Conservation (phyloP, 2,329 filamentous ascomycete genomes). For the Nemania sp. region DNA sequence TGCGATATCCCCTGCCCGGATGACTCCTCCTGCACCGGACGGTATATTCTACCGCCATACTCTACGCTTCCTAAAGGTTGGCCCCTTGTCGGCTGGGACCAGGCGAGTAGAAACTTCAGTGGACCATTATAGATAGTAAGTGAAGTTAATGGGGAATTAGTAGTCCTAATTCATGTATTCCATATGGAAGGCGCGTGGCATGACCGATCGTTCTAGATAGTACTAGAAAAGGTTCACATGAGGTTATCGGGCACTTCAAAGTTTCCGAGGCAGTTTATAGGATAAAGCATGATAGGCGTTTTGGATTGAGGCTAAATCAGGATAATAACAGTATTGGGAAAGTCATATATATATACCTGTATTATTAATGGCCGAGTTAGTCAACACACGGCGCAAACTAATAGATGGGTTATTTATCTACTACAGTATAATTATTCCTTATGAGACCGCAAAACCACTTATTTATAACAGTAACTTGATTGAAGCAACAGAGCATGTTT, state of each 20-base stretch:
- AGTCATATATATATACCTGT: conserved; percentile 4
- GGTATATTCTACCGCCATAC: conserved; percentile 70
- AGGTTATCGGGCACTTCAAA: not conserved
- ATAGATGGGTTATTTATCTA: not conserved
- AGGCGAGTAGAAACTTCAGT: conserved; percentile 51
- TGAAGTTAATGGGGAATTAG: not conserved
- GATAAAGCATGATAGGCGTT: conserved; percentile 14
- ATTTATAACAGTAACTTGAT: not conserved
- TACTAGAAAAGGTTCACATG: not conserved
- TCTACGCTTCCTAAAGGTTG: conserved; percentile 70
- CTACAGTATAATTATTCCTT: not conserved
- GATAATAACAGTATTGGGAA: not conserved
- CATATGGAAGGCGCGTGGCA: not conserved
- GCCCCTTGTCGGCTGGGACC: conserved; percentile 68
- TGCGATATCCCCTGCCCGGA: conserved; percentile 61
- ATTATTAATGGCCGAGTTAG: conserved; percentile 13
- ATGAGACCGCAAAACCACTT: not conserved
- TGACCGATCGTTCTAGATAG: not conserved
- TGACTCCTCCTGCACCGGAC: conserved; percentile 63
- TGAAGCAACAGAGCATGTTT: not conserved
- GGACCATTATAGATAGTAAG: conserved; percentile 33
- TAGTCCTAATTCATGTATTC: not conserved
- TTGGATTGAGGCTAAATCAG: not conserved
- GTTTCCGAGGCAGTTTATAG: not conserved
- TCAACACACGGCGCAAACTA: not conserved